phyloP scores from a whole-genome alignment of 139 green algal genomes.

The Chlorella sorokiniana region DNA sequence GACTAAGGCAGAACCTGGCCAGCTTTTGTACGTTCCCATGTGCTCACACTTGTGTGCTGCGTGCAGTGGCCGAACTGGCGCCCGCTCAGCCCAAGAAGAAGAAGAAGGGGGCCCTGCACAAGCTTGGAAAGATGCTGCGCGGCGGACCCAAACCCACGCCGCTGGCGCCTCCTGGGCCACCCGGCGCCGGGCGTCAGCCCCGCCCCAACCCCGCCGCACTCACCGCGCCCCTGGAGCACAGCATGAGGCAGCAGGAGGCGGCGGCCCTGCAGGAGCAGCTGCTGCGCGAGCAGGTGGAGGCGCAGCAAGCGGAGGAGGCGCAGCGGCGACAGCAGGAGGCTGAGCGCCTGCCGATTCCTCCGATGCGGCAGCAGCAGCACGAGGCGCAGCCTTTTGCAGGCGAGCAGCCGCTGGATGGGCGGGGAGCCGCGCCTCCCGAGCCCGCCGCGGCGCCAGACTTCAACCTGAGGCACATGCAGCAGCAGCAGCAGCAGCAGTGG shows the following conservation, averaged over 20 bases:
- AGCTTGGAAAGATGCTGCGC: conserved; percentile 38
- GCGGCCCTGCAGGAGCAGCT: conserved; percentile 15
- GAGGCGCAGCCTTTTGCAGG: too few species aligned
- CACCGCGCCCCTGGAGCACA: conserved; percentile 13
- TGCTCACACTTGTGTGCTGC: background rate
- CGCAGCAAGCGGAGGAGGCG: background rate
- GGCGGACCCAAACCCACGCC: background rate
- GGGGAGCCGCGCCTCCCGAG: too few species aligned
- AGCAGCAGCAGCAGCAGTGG: conserved; percentile 6
- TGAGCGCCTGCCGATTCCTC: background rate
- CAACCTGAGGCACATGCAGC: background rate
- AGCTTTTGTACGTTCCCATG: background rate
- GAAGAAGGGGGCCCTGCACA: conserved; percentile 32
- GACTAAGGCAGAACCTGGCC: background rate
- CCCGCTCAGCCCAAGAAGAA: conserved; percentile 16
- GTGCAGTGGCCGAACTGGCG: conserved; percentile 16
- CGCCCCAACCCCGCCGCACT: conserved; percentile 5
- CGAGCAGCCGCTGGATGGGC: too few species aligned
- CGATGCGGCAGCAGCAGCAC: background rate
- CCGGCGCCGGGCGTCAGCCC: background rate
- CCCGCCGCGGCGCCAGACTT: background rate
- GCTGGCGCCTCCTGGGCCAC: too few species aligned
- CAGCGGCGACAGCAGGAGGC: background rate
- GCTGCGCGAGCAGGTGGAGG: conserved; percentile 3
- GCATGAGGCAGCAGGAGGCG: conserved; percentile 20